A percentile compares a stretch with the other conserved stretches of the same genome.
phyloP scores from a whole-genome alignment of 1,139 yeast species.

The Hansenula sp. region DNA sequence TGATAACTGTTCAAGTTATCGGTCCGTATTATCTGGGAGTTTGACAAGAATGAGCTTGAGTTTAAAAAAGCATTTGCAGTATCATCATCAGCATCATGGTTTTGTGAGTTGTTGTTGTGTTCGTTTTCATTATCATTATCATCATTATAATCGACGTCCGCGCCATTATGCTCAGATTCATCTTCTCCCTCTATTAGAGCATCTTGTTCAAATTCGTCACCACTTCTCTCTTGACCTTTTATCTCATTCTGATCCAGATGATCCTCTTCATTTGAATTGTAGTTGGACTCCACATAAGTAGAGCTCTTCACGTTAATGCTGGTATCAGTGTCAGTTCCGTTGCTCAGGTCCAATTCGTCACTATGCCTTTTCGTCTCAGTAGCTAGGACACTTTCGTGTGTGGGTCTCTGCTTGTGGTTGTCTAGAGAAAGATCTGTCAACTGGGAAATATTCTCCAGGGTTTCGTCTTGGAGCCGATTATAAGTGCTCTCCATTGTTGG shows the following conservation, averaged over 20 bases:
- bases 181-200: slow-evolving; percentile 3
- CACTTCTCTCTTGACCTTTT: not conserved
- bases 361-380: not conserved
- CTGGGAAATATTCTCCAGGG: not conserved
- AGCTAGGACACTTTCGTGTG: not conserved
- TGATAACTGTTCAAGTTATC: slow-evolving; percentile 15
- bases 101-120: not conserved
- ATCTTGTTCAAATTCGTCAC: not conserved
- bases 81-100: slow-evolving; percentile 8
- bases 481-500: not conserved
- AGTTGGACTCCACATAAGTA: not conserved
- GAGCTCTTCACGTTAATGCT: not conserved
- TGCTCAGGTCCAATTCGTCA: not conserved
- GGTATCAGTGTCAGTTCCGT: not conserved
- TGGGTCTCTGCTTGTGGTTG: not conserved
- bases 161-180: no score
- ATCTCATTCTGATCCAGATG: no score
- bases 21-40: slow-evolving; percentile 20
- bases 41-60: slow-evolving; percentile 22
- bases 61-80: slow-evolving; percentile 19
- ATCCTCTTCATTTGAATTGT: not conserved
- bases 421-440: not conserved
- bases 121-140: not conserved
- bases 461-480: not conserved
- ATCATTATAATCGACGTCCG: no score